These are phyloP conservation scores for Tausonia pullulans DNA, from an alignment of 1,284 basidiomycete genomes.

Conservation along the genomic window DNA sequence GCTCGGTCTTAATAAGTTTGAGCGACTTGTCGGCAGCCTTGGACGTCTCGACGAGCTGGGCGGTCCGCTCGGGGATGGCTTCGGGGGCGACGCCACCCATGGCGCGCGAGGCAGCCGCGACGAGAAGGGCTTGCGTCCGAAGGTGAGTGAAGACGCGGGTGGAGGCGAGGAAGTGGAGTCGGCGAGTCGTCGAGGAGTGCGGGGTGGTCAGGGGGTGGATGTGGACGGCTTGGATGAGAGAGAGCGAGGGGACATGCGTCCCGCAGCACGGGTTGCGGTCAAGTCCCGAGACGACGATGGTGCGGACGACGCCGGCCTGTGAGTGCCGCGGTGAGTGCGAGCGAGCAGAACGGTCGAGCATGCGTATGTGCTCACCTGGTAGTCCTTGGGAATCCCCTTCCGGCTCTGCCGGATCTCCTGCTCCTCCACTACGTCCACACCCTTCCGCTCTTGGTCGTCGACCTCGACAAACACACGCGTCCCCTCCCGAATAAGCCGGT, in stretches of 20 bases:
- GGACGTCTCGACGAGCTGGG: conserved; percentile 53
- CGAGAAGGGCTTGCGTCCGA: conserved; percentile 38
- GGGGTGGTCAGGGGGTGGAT: conserved; percentile 14
- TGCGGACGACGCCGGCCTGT: conserved; percentile 64
- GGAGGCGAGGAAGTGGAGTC: conserved; percentile 70
- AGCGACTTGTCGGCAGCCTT: conserved; percentile 51
- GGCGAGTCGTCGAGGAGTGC: conserved; percentile 22
- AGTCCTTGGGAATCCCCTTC: conserved; percentile 31
- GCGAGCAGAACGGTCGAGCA: too few species aligned
- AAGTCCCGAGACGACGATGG: conserved; percentile 65
- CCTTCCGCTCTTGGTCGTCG: conserved; percentile 42
- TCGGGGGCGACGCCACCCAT: conserved; percentile 54
- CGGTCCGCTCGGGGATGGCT: conserved; percentile 52
- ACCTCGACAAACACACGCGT: conserved; percentile 54
- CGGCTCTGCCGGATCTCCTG: conserved; percentile 21
- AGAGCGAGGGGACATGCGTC: conserved; percentile 56
- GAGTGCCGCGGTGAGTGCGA: conserved; percentile 37
- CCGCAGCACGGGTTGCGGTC: conserved; percentile 82
- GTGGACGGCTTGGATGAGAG: conserved; percentile 51
- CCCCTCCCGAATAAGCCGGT: conserved; percentile 48
- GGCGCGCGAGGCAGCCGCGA: conserved; percentile 47
- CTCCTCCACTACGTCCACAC: conserved; percentile 13
- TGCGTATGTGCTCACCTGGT: too few species aligned
- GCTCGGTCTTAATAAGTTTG: conserved; percentile 53
- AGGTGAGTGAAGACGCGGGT: conserved; percentile 57